Evolutionary conservation across 257 asterid genomes (phyloP).

Genomic region (Osmanthus fragrans): DNA sequence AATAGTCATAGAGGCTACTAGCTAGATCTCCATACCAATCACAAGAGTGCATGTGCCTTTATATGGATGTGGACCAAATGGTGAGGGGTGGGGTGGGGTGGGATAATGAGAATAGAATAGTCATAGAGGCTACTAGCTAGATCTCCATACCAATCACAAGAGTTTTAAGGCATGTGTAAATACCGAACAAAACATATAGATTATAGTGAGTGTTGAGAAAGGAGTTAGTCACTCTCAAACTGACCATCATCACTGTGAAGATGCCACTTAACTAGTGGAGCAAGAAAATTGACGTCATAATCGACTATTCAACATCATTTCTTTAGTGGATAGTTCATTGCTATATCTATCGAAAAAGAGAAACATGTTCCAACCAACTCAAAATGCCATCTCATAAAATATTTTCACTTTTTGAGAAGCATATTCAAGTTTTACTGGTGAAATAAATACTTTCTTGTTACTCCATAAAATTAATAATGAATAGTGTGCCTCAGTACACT

Average conservation of each 20-base stretch:
- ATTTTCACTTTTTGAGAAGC: too few species aligned
- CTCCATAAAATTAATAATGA: too few species aligned
- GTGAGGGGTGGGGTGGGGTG: slow-evolving; percentile 15
- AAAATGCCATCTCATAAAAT: too few species aligned
- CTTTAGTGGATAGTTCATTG: too few species aligned
- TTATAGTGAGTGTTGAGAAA: slow-evolving; percentile 22
- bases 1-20: slow-evolving; percentile 26
- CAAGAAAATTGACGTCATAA: not conserved
- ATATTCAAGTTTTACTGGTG: too few species aligned
- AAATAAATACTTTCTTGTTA: not conserved
- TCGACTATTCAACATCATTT: not conserved
- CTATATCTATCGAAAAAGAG: too few species aligned
- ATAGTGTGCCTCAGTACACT: too few species aligned
- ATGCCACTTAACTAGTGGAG: not conserved
- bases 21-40: slow-evolving; percentile 32
- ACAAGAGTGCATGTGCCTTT: slow-evolving; percentile 44
- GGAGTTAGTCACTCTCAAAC: slow-evolving; percentile 50
- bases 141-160: slow-evolving; percentile 26
- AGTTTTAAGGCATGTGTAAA: slow-evolving; percentile 44
- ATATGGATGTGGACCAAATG: slow-evolving; percentile 30
- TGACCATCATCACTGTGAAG: slow-evolving; percentile 22
- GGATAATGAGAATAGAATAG: slow-evolving; percentile 25
- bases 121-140: slow-evolving; percentile 21
- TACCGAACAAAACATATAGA: slow-evolving; percentile 32
- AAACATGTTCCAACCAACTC: too few species aligned